Evolutionary conservation across 441 rosid genomes (phyloP).

Genomic region (Hura crepitans): DNA sequence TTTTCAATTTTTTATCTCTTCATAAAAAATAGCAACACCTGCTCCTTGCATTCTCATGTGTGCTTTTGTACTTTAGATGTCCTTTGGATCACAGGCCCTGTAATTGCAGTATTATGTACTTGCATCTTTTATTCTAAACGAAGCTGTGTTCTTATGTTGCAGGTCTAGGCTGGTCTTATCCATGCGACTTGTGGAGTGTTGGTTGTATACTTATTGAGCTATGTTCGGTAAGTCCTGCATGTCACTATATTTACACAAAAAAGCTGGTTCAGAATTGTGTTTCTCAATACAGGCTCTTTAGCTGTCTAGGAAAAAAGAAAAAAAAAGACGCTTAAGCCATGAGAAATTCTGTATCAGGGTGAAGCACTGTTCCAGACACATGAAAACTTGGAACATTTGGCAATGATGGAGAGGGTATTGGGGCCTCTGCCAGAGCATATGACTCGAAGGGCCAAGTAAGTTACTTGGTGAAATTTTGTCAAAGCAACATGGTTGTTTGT

Average conservation of each 20-base stretch:
- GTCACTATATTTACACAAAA: background rate
- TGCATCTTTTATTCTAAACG: conserved; percentile 6
- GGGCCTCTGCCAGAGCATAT: conserved; percentile 75
- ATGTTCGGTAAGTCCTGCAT: conserved; percentile 49
- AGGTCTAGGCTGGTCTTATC: conserved; percentile 91
- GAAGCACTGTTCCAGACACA: conserved; percentile 79
- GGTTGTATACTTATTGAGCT: conserved; percentile 79
- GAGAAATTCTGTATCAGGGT: conserved; percentile 41
- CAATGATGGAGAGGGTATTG: conserved; percentile 89
- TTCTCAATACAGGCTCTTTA: background rate
- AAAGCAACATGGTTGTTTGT: background rate
- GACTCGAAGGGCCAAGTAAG: conserved; percentile 62
- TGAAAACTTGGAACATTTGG: conserved; percentile 79
- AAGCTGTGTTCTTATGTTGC: conserved; percentile 22
- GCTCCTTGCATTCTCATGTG: background rate
- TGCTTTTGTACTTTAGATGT: background rate
- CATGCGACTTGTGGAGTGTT: conserved; percentile 83
- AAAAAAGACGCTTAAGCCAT: conserved; percentile 2
- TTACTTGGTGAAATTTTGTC: background rate
- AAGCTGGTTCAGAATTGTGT: background rate
- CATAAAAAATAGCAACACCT: background rate
- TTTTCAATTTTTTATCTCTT: background rate
- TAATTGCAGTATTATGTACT: background rate
- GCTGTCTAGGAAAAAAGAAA: too few relatives aligned
- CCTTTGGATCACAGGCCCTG: background rate